Conservation (phyloP, 2,329 filamentous ascomycete genomes). For the Malbranchea cinnamomea region DNA sequence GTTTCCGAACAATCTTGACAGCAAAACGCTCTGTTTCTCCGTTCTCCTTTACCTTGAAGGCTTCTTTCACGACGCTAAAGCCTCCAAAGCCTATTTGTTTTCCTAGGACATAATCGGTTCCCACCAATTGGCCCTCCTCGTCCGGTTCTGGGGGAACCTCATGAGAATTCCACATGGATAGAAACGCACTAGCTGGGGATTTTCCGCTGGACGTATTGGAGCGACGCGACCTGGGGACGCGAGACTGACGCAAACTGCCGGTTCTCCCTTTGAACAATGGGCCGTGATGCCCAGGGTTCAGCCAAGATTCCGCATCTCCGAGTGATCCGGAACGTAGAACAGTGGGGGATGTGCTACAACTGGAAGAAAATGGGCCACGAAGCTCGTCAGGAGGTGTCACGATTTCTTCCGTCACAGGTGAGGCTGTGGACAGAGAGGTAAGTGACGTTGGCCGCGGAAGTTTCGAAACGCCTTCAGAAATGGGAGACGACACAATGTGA, state of each 20-base stretch:
- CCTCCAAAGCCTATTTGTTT: slow-evolving; percentile 51
- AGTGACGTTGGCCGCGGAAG: slow-evolving; percentile 27
- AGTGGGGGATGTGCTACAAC: slow-evolving; percentile 23
- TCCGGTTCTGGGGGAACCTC: slow-evolving; percentile 39
- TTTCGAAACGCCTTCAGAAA: slow-evolving; percentile 14
- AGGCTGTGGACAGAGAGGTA: slow-evolving; percentile 30
- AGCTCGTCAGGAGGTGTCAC: slow-evolving; percentile 26
- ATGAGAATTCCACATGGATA: slow-evolving; percentile 37
- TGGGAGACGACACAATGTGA: slow-evolving; percentile 3
- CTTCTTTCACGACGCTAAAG: slow-evolving; percentile 53
- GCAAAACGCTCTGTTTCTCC: slow-evolving; percentile 39
- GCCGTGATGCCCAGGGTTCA: slow-evolving; percentile 13
- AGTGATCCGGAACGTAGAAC: slow-evolving; percentile 23
- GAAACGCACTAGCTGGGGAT: slow-evolving; percentile 43
- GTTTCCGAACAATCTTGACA: slow-evolving; percentile 53
- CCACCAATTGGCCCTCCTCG: slow-evolving; percentile 52
- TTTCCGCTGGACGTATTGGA: slow-evolving; percentile 37
- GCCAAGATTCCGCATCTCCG: slow-evolving; percentile 26
- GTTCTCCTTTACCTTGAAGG: slow-evolving; percentile 44
- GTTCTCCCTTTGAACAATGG: slow-evolving; percentile 23
- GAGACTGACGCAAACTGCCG: slow-evolving; percentile 20
- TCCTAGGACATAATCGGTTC: slow-evolving; percentile 51
- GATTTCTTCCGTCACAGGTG: slow-evolving; percentile 25
- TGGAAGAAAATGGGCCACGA: slow-evolving; percentile 23
- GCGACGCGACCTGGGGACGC: slow-evolving; percentile 28